phyloP scores from a whole-genome alignment of 768 basidiomycete species.

The Mycena filopes region DNA sequence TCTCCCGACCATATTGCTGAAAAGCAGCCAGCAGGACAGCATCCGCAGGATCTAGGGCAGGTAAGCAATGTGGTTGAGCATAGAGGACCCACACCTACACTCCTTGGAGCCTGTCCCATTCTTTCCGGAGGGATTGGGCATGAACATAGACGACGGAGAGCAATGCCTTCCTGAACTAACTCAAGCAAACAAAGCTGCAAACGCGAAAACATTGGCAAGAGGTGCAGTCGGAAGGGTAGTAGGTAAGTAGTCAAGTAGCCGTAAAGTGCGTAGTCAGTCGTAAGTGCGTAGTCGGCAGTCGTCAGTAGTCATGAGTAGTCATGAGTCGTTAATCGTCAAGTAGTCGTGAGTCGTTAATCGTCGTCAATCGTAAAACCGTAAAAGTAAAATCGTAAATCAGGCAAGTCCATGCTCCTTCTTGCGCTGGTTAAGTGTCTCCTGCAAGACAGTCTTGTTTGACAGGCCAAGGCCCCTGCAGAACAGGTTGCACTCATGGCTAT shows the following conservation, averaged over 20 bases:
- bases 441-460: neutral
- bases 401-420: neutral
- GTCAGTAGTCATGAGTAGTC: too few relatives aligned
- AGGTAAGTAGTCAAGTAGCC: too few relatives aligned
- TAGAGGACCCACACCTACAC: neutral
- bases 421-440: neutral
- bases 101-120: neutral
- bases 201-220: too few relatives aligned
- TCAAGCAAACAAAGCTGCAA: too few relatives aligned
- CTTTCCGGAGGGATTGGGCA: neutral
- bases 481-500: conserved; percentile 3
- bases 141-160: neutral
- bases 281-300: too few relatives aligned
- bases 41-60: neutral
- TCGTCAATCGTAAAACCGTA: too few relatives aligned
- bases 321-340: too few relatives aligned
- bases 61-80: neutral
- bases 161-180: too few relatives aligned
- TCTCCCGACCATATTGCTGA: neutral
- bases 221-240: too few relatives aligned
- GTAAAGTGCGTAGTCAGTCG: too few relatives aligned
- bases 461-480: neutral
- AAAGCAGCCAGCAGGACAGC: neutral
- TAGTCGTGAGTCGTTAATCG: too few relatives aligned
- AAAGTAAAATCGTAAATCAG: too few relatives aligned